Conservation (phyloP, 1,284 basidiomycete genomes). For the Trametes pubescens region DNA sequence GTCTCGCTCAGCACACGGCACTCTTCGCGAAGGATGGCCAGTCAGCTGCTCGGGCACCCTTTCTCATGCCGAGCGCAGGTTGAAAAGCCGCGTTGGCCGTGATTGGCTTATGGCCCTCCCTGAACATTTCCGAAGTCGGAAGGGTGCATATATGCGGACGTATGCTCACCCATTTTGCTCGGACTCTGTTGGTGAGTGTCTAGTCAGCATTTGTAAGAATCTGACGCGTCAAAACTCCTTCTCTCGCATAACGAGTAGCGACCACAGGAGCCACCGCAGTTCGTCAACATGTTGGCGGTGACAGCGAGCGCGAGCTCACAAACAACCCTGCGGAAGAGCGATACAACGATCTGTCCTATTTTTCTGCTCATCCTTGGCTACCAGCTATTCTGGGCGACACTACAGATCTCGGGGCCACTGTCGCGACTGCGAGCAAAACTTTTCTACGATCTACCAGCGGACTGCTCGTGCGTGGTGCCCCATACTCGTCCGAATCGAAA, state of each 20-base stretch:
- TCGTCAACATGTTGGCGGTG: background rate
- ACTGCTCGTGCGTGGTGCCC: background rate
- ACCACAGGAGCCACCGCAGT: background rate
- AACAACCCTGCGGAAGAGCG: background rate
- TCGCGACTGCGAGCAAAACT: background rate
- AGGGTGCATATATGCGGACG: background rate
- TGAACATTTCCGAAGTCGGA: background rate
- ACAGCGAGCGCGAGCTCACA: background rate
- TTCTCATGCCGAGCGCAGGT: slow-evolving; percentile 5
- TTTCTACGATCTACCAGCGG: background rate
- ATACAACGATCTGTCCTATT: background rate
- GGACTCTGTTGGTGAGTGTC: background rate
- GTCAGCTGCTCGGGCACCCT: slow-evolving; percentile 4
- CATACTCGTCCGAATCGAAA: background rate
- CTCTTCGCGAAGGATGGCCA: background rate
- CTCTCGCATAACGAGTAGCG: no score
- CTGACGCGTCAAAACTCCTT: no score
- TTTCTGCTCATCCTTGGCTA: background rate
- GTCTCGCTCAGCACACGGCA: slow-evolving; percentile 5
- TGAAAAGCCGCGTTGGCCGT: background rate
- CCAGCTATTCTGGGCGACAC: background rate
- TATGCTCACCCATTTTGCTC: background rate
- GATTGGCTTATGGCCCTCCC: background rate
- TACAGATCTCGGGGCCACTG: background rate
- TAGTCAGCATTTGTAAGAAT: background rate